Percentiles rank a stretch among this genome's conserved stretches.
These are phyloP conservation scores for Pyricularia sp. DNA, from an alignment of 2,329 filamentous ascomycete genomes.

Conservation along the genomic window DNA sequence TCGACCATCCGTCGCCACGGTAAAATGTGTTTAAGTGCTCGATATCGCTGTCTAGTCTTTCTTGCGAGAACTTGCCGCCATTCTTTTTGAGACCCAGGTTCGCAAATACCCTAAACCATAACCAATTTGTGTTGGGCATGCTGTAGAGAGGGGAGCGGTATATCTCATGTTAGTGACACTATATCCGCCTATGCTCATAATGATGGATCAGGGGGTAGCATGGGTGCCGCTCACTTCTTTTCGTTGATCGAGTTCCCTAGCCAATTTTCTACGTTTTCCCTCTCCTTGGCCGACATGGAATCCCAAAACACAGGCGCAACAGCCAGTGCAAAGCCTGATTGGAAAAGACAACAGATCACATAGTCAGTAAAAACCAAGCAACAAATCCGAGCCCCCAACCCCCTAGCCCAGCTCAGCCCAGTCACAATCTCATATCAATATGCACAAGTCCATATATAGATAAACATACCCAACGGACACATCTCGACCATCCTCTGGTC, in stretches of 20 bases:
- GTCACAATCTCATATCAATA: neutral
- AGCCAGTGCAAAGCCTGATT: slow-evolving; percentile 51
- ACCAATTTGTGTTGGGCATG: slow-evolving; percentile 56
- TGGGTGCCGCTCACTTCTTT: slow-evolving; percentile 41
- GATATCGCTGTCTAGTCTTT: slow-evolving; percentile 60
- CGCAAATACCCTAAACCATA: slow-evolving; percentile 78
- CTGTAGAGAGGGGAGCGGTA: slow-evolving; percentile 16
- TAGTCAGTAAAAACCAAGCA: neutral
- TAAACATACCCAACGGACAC: slow-evolving; percentile 54
- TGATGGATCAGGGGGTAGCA: neutral
- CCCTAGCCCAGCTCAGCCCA: neutral
- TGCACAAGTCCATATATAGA: no score
- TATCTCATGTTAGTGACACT: neutral
- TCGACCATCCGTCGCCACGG: slow-evolving; percentile 70
- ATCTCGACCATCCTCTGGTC: slow-evolving; percentile 81
- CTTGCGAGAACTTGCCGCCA: slow-evolving; percentile 55
- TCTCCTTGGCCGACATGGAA: slow-evolving; percentile 47
- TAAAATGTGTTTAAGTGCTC: slow-evolving; percentile 70
- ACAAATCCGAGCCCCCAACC: neutral
- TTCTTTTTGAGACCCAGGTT: slow-evolving; percentile 68
- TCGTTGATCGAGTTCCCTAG: slow-evolving; percentile 64
- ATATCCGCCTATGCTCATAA: neutral
- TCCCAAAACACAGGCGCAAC: slow-evolving; percentile 56
- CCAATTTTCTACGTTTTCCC: slow-evolving; percentile 56
- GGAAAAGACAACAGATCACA: neutral